phyloP scores from a whole-genome alignment of 208 protist genomes.

The Acanthamoeba castellanii region DNA sequence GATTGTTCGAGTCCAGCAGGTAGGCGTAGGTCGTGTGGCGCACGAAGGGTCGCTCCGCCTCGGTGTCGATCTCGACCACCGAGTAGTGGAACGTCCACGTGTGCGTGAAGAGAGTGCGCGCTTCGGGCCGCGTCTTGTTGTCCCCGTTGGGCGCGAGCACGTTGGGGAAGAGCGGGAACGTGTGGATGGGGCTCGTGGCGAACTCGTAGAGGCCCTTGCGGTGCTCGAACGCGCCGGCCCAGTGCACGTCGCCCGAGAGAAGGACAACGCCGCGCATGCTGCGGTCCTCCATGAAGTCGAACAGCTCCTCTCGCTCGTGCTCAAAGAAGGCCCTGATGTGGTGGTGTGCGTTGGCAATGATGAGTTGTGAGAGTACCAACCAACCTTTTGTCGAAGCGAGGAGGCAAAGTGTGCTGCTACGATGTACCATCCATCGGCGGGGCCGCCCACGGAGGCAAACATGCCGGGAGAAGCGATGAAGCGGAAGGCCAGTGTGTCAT shows the following conservation, averaged over 20 bases:
- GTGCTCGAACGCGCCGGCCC: constrained; percentile 9
- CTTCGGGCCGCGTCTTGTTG: neutral
- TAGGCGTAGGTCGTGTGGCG: constrained; percentile 2
- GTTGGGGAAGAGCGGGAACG: constrained; percentile 8
- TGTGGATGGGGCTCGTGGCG: constrained; percentile 30
- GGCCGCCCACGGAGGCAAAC: constrained; percentile 3
- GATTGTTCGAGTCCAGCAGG: neutral
- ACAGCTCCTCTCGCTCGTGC: constrained; percentile 41
- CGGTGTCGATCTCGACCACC: constrained; percentile 16
- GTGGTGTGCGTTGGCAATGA: neutral
- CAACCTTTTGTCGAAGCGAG: neutral
- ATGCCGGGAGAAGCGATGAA: constrained; percentile 17
- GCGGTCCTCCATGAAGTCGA: constrained; percentile 31
- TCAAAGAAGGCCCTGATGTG: neutral
- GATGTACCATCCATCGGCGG: neutral
- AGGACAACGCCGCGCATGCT: neutral
- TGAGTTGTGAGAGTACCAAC: neutral
- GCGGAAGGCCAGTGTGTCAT: neutral
- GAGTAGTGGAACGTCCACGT: constrained; percentile 45
- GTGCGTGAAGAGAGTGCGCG: constrained; percentile 3
- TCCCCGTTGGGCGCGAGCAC: neutral
- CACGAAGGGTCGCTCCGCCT: neutral
- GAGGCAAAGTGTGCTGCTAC: neutral
- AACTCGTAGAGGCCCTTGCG: neutral
- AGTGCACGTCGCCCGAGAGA: constrained; percentile 1